Evolutionary conservation across 805 yeast species (phyloP).

Genomic region (Starmerella apicola): DNA sequence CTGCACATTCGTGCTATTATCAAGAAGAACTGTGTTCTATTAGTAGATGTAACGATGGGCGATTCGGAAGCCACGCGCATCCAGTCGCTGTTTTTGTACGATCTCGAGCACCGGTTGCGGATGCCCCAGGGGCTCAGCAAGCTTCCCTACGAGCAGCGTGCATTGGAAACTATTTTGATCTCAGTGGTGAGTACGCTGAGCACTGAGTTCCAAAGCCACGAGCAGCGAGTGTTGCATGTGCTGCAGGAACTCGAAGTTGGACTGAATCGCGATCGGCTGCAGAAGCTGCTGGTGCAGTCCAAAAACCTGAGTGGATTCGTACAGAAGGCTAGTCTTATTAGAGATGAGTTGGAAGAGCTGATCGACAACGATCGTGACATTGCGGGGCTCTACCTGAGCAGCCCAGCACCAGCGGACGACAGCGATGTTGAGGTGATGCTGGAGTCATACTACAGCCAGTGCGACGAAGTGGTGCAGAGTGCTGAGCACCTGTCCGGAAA

Average conservation of each 20-base stretch:
- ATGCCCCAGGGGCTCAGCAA: conserved; percentile 31
- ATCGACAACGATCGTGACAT: conserved; percentile 80
- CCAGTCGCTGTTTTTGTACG: conserved; percentile 68
- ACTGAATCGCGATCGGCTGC: conserved; percentile 64
- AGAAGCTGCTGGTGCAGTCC: conserved; percentile 69
- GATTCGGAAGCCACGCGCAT: conserved; percentile 45
- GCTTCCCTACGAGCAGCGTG: conserved; percentile 81
- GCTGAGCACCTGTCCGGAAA: conserved; percentile 67
- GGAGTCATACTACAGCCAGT: conserved; percentile 81
- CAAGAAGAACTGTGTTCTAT: conserved; percentile 63
- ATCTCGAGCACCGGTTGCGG: conserved; percentile 54
- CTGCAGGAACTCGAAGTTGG: conserved; percentile 67
- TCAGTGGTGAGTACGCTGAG: conserved; percentile 67
- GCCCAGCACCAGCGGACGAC: conserved; percentile 43
- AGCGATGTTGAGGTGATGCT: conserved; percentile 80
- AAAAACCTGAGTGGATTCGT: conserved; percentile 74
- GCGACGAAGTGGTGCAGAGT: conserved; percentile 89
- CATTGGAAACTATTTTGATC: conserved; percentile 74
- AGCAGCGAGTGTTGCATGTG: conserved; percentile 60
- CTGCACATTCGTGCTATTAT: conserved; percentile 82
- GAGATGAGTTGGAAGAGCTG: conserved; percentile 75
- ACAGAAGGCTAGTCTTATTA: conserved; percentile 67
- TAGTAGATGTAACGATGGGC: conserved; percentile 54
- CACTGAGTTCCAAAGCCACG: conserved; percentile 78
- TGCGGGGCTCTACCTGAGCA: conserved; percentile 68